Conservation (phyloP, 2,329 filamentous ascomycete species). For the Chalara sp. region DNA sequence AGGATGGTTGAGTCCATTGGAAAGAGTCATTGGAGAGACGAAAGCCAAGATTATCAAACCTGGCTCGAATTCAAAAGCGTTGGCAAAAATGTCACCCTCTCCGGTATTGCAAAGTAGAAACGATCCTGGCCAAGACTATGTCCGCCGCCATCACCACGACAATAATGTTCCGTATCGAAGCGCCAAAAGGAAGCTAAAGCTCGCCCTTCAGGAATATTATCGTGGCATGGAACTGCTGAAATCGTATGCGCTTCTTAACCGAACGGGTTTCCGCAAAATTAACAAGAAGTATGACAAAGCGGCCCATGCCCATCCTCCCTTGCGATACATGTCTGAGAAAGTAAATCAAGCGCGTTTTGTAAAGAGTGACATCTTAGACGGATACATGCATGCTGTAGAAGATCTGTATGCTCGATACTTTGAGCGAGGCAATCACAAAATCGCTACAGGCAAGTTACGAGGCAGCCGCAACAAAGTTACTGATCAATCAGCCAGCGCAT, state of each 20-base stretch:
- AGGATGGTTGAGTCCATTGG: constrained; percentile 45
- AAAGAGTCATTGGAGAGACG: constrained; percentile 22
- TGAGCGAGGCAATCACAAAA: constrained; percentile 85
- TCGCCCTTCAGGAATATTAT: constrained; percentile 89
- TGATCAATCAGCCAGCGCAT: constrained; percentile 51
- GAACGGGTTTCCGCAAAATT: constrained; percentile 91
- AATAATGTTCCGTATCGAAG: constrained; percentile 74
- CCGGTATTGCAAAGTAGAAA: constrained; percentile 35
- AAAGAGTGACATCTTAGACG: constrained; percentile 76
- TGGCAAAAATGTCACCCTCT: constrained; percentile 41
- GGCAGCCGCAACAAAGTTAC: constrained; percentile 55
- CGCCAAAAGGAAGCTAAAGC: constrained; percentile 86
- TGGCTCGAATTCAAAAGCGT: constrained; percentile 53
- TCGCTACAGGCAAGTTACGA: constrained; percentile 81
- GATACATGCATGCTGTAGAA: constrained; percentile 73
- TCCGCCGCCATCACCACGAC: constrained; percentile 36
- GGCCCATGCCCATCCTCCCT: constrained; percentile 67
- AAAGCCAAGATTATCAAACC: constrained; percentile 41
- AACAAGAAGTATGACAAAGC: constrained; percentile 99
- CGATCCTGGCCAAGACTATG: constrained; percentile 39
- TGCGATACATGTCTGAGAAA: constrained; percentile 83
- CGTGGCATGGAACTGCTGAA: constrained; percentile 86
- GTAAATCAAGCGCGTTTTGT: constrained; percentile 91
- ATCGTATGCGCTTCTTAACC: constrained; percentile 82
- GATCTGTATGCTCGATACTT: constrained; percentile 94